Percentiles rank a stretch among this genome's conserved stretches.
Conservation (phyloP, 805 yeast genomes). For the Candida succiphila region DNA sequence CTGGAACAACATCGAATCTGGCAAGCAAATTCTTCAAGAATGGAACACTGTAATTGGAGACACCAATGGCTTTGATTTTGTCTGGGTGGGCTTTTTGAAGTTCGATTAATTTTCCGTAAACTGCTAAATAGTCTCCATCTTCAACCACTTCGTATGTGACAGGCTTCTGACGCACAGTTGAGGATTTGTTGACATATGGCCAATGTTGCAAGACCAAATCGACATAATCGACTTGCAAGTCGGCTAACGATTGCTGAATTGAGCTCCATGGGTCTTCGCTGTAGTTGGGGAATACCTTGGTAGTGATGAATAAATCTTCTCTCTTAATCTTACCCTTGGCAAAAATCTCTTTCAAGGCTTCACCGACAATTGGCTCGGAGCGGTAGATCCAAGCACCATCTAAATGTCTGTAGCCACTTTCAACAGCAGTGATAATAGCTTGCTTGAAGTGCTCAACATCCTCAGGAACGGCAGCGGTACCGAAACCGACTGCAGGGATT, state of each 20-base stretch:
- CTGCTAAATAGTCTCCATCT: slow-evolving; percentile 74
- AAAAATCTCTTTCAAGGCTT: slow-evolving; percentile 36
- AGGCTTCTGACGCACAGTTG: slow-evolving; percentile 27
- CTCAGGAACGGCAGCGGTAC: slow-evolving; percentile 33
- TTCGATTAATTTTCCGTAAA: slow-evolving; percentile 63
- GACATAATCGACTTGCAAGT: slow-evolving; percentile 34
- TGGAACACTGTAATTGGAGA: slow-evolving; percentile 39
- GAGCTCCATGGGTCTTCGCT: slow-evolving; percentile 31
- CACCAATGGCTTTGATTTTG: slow-evolving; percentile 45
- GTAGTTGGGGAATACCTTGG: slow-evolving; percentile 54
- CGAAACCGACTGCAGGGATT: slow-evolving; percentile 65
- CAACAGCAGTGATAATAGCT: slow-evolving; percentile 17
- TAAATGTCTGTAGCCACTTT: slow-evolving; percentile 38
- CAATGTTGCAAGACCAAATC: slow-evolving; percentile 39
- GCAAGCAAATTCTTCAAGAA: slow-evolving; percentile 29
- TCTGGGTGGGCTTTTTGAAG: slow-evolving; percentile 48
- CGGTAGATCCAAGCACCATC: slow-evolving; percentile 46
- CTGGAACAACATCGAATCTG: slow-evolving; percentile 40
- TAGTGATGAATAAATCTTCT: slow-evolving; percentile 57
- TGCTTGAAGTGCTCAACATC: slow-evolving; percentile 6
- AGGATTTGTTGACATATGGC: slow-evolving; percentile 35
- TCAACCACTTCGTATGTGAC: slow-evolving; percentile 53
- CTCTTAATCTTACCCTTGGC: slow-evolving; percentile 35
- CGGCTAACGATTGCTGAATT: slow-evolving; percentile 28
- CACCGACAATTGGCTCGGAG: slow-evolving; percentile 31